phyloP scores from a whole-genome alignment of 1,284 basidiomycete species.

The Tylopilus orsonianus region DNA sequence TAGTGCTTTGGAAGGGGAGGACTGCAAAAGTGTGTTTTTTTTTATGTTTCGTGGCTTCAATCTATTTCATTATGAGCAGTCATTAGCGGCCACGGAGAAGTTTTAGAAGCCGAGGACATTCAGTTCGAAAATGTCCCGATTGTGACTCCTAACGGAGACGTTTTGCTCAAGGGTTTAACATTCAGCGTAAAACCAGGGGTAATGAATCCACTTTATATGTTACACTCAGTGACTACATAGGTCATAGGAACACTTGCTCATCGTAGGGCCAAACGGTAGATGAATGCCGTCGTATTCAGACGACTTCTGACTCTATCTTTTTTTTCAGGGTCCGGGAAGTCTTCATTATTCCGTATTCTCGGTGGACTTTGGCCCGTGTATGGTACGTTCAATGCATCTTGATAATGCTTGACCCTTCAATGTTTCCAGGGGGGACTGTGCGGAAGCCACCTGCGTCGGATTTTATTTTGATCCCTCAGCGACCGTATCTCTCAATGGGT shows the following conservation, averaged over 20 bases:
- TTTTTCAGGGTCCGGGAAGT: conserved; percentile 76
- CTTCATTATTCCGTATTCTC: conserved; percentile 89
- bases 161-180: conserved; percentile 80
- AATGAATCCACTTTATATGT: conserved; percentile 25
- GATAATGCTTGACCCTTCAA: neutral
- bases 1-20: conserved; percentile 74
- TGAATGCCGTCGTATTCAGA: conserved; percentile 3
- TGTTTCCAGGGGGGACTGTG: conserved; percentile 71
- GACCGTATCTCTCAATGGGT: conserved; percentile 91
- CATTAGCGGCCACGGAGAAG: conserved; percentile 74
- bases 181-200: conserved; percentile 92
- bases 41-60: neutral
- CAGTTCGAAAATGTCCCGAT: conserved; percentile 93
- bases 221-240: conserved; percentile 1
- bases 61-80: conserved; percentile 47
- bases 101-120: conserved; percentile 86
- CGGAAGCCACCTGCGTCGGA: conserved; percentile 87
- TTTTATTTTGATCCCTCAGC: conserved; percentile 95
- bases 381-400: conserved; percentile 41
- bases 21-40: conserved; percentile 65
- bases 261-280: conserved; percentile 88
- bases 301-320: conserved; percentile 1
- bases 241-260: conserved; percentile 80
- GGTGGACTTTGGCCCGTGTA: conserved; percentile 98
- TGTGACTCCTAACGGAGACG: conserved; percentile 94